Evolutionary conservation across 805 yeast species (phyloP), one percentile per base, ranked within the genome.

Genomic region (Myxozyma mucilagina): DNA sequence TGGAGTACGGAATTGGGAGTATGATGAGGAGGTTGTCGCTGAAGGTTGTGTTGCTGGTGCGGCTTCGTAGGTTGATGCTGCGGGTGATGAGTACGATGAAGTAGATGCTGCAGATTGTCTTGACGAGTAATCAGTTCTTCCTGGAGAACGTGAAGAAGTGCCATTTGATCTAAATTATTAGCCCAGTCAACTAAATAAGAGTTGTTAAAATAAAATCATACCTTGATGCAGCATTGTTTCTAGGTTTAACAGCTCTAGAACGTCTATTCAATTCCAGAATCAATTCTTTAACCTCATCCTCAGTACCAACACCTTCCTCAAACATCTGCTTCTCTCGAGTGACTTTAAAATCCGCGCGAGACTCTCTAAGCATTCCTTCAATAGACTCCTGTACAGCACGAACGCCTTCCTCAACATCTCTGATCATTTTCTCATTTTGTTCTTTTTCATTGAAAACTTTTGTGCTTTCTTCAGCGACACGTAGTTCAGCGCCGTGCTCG

Each of bases 301-400:
- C 84, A 32, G 90, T 86, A 43, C 92, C 96, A 43, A 85, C 76
- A 11, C 96, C 97, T 49, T 83, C 80, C 64, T 89, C 97, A 90
- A 92, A 92, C 69, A 87, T 86, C 39, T 83, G 80, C 47, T 82
- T 80, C 4, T 87, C 87, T n/a, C 80, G 69, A 44, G 76, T 78
- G 11, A 39, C 51, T 24, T 59, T 56, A 32, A 64, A 55, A 55
- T 71, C 71, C 16, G 50, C 50, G 34, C 59, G 39, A 9, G 80
- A 61, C 67, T 44, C 80, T 47, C 80, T 76, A 64, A 84, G 76
- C 43, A 74, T 68, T 5, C 72, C 67, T 24, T 78, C 78, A 57
- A 83, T 74, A 5, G 82, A 83, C 7, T 78, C 79, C 71, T 82
- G 84, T 52, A 90, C 76, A 9, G 84, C 86, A 61, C 81, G 80